Conservation (phyloP, 495 filamentous ascomycete genomes). For the Trichoderma erinaceum region DNA sequence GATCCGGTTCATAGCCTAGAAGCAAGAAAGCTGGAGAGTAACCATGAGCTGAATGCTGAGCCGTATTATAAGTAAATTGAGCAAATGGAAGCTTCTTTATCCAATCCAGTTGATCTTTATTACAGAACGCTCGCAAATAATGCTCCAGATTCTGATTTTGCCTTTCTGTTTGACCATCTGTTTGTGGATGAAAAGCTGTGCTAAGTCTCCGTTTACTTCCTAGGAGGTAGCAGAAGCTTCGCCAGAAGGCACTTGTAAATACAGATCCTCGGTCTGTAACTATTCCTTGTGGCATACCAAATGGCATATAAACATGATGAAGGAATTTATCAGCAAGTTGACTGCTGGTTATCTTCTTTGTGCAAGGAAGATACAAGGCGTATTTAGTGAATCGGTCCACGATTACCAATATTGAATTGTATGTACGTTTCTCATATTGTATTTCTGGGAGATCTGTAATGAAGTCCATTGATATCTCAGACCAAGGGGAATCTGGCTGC, state of each 20-base stretch:
- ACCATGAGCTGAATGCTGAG: background rate
- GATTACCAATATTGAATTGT: slow-evolving; percentile 7
- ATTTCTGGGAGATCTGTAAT: slow-evolving; percentile 5
- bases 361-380: background rate
- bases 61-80: background rate
- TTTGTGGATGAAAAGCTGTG: slow-evolving; percentile 14
- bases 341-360: slow-evolving; percentile 1
- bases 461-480: background rate
- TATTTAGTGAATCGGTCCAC: background rate
- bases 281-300: background rate
- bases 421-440: background rate
- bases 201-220: background rate
- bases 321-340: background rate
- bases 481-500: background rate
- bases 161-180: slow-evolving; percentile 9
- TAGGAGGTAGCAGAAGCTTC: slow-evolving; percentile 1
- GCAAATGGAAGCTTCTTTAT: background rate
- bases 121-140: slow-evolving; percentile 4
- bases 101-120: background rate
- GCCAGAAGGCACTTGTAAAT: background rate
- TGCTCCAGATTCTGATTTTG: slow-evolving; percentile 14
- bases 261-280: background rate
- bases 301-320: background rate
- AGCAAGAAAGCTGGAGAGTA: background rate
- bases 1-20: background rate